phyloP scores from a whole-genome alignment of 768 basidiomycete genomes.

The Podaxis sp. region DNA sequence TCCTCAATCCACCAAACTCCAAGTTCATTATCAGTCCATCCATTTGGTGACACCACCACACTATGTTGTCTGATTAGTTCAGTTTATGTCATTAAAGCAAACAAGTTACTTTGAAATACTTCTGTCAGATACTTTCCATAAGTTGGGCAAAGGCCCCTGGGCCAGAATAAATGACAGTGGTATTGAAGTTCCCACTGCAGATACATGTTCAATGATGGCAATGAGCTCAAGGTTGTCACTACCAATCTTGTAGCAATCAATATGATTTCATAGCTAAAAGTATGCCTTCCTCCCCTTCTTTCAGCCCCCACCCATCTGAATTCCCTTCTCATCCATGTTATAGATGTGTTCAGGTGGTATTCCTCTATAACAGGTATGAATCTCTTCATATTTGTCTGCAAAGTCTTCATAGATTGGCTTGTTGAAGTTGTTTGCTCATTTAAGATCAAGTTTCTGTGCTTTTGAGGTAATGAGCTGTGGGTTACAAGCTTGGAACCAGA shows the following conservation, averaged over 20 bases:
- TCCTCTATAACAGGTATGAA: neutral
- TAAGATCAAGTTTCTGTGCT: neutral
- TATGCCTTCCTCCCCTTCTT: constrained; percentile 13
- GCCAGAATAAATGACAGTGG: constrained; percentile 28
- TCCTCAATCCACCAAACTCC: constrained; percentile 20
- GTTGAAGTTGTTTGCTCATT: neutral
- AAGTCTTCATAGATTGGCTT: neutral
- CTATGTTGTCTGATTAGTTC: constrained; percentile 10
- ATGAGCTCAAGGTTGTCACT: constrained; percentile 39
- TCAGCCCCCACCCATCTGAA: constrained; percentile 28
- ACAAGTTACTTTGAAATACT: constrained; percentile 4
- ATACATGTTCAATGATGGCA: constrained; percentile 39
- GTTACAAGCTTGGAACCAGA: neutral
- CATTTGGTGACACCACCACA: constrained; percentile 22
- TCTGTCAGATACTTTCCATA: constrained; percentile 1
- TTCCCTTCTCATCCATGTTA: constrained; percentile 38
- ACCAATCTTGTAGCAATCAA: constrained; percentile 19
- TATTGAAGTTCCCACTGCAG: constrained; percentile 28
- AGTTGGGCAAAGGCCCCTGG: constrained; percentile 15
- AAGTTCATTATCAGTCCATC: constrained; percentile 25
- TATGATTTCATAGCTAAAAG: constrained; percentile 17
- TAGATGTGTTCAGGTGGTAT: constrained; percentile 30
- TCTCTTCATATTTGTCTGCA: neutral
- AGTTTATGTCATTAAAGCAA: neutral
- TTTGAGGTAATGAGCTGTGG: neutral